Conservation (phyloP, 495 filamentous ascomycete species). For the Amniculicola lignicola region DNA sequence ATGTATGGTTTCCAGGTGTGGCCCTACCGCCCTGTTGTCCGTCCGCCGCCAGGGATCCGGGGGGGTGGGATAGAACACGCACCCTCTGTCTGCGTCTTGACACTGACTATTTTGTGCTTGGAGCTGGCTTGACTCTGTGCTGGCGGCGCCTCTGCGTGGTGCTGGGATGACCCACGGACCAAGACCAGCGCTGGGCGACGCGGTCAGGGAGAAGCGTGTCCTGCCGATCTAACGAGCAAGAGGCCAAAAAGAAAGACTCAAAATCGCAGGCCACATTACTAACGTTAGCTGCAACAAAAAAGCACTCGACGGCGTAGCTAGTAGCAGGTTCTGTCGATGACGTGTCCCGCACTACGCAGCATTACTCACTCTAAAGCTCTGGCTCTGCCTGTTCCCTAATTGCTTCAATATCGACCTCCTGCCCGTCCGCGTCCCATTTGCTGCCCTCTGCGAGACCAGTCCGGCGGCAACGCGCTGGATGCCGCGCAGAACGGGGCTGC, state of each 20-base stretch:
- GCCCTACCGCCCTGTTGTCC: conserved; percentile 22
- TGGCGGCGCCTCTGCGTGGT: conserved; percentile 22
- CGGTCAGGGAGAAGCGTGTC: conserved; percentile 15
- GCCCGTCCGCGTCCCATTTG: conserved; percentile 19
- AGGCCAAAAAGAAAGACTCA: conserved; percentile 22
- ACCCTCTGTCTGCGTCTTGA: conserved; percentile 17
- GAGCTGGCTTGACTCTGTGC: conserved; percentile 22
- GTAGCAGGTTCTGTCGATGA: conserved; percentile 17
- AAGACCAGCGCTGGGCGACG: conserved; percentile 1
- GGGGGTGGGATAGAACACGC: conserved; percentile 15
- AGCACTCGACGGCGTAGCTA: conserved; percentile 12
- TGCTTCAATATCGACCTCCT: conserved; percentile 21
- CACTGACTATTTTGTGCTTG: conserved; percentile 13
- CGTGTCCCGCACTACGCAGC: conserved; percentile 28
- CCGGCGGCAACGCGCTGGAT: neutral
- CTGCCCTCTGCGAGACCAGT: neutral
- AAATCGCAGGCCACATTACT: conserved; percentile 22
- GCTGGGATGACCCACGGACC: conserved; percentile 31
- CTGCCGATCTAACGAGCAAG: conserved; percentile 19
- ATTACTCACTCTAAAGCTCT: conserved; percentile 13
- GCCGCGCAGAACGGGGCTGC: conserved; percentile 12
- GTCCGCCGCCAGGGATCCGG: conserved; percentile 25
- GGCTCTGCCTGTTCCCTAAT: conserved; percentile 18
- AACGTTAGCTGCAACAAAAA: conserved; percentile 26
- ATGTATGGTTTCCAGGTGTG: conserved; percentile 8